phyloP scores from a whole-genome alignment of 2,329 filamentous ascomycete genomes.

The Sarocladium oryzae region DNA sequence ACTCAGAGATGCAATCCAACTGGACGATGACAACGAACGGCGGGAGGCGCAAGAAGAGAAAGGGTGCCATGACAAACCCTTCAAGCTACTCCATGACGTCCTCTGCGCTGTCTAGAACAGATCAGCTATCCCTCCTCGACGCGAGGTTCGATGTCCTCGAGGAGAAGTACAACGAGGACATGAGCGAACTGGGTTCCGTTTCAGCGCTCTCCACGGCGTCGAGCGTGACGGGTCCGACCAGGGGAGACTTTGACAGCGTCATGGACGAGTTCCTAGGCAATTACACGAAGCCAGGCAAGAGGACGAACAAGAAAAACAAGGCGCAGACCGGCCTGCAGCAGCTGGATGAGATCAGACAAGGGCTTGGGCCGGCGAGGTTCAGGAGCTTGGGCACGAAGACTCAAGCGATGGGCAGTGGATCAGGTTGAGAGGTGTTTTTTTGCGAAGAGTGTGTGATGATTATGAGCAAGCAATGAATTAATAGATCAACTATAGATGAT shows the following conservation, averaged over 20 bases:
- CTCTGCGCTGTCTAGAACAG: constrained; percentile 78
- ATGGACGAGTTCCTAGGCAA: constrained; percentile 87
- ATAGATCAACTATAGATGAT: not conserved
- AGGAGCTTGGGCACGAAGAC: not conserved
- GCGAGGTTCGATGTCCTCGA: constrained; percentile 88
- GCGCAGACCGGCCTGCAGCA: constrained; percentile 78
- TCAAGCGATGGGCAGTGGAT: too few relatives aligned
- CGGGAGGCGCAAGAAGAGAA: constrained; percentile 86
- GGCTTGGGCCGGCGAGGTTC: constrained; percentile 70
- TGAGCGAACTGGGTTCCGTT: constrained; percentile 47
- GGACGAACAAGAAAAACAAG: constrained; percentile 71
- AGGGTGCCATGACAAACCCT: constrained; percentile 82
- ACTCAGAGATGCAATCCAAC: constrained; percentile 62
- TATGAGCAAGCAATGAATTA: constrained; percentile 3
- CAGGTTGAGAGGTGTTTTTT: too few relatives aligned
- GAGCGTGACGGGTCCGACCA: constrained; percentile 59
- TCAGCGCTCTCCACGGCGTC: constrained; percentile 58
- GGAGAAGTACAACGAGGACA: constrained; percentile 58
- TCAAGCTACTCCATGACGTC: constrained; percentile 90
- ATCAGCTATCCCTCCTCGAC: constrained; percentile 79
- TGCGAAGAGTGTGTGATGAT: not conserved
- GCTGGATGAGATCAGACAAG: constrained; percentile 80
- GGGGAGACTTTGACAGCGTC: constrained; percentile 79
- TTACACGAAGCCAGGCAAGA: constrained; percentile 66
- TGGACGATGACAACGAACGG: constrained; percentile 73